A percentile compares a stretch with the other conserved stretches of the same genome.
Conservation (phyloP, 2,329 filamentous ascomycete species). For the Fusarium azukiicola region DNA sequence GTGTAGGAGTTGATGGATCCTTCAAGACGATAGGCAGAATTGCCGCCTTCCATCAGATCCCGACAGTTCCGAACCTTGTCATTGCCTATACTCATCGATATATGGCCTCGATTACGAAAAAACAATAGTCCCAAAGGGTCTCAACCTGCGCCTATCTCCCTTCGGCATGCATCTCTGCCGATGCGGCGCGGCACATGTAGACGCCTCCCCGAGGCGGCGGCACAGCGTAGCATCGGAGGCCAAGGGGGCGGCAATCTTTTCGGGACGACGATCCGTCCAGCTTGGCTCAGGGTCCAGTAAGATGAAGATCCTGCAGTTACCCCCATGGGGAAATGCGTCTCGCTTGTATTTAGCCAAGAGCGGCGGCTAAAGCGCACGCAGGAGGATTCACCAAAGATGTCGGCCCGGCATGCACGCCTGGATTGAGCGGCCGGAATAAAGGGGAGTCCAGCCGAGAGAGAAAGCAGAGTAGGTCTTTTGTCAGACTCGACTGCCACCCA, state of each 20-base stretch:
- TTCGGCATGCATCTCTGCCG: conserved; percentile 10
- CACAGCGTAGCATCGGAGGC: conserved; percentile 22
- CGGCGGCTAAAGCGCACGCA: conserved; percentile 9
- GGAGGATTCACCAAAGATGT: not conserved
- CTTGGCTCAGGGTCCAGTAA: not conserved
- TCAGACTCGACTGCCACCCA: conserved; percentile 21
- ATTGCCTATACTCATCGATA: not conserved
- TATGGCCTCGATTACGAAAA: not conserved
- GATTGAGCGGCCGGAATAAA: conserved; percentile 37
- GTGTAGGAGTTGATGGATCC: conserved; percentile 21
- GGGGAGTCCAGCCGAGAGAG: conserved; percentile 32
- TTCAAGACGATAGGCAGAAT: conserved; percentile 20
- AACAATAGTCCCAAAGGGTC: not conserved
- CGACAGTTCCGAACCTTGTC: conserved; percentile 36
- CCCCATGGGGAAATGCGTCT: conserved; percentile 35
- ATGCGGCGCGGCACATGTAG: conserved; percentile 8
- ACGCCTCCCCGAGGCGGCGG: conserved; percentile 28
- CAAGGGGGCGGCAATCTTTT: conserved; percentile 16
- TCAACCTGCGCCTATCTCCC: too few species aligned
- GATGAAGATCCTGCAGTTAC: too few species aligned
- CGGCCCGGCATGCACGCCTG: conserved; percentile 11
- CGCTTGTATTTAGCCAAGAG: conserved; percentile 30
- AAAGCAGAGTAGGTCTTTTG: not conserved
- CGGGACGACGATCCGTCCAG: conserved; percentile 20
- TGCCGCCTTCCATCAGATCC: conserved; percentile 24